Evolutionary conservation across 768 basidiomycete genomes (phyloP).

Genomic region (Phanerochaete sordida): DNA sequence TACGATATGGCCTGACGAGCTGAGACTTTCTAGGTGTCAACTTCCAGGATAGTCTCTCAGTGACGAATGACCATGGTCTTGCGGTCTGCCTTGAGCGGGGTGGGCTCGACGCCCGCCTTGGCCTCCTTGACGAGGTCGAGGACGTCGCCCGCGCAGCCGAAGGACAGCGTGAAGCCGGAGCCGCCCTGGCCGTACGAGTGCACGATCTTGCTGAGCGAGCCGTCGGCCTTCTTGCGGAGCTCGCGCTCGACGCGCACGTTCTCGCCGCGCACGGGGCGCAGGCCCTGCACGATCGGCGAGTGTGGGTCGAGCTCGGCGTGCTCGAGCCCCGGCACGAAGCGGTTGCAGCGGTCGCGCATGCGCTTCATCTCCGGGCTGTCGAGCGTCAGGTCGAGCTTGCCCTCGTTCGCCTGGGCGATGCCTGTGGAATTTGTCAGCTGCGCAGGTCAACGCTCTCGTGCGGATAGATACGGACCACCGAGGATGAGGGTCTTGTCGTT

Average conservation of each 20-base stretch:
- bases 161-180: conserved; percentile 19
- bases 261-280: conserved; percentile 13
- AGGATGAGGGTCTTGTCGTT: conserved; percentile 34
- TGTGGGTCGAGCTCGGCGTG: conserved; percentile 16
- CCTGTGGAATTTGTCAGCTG: neutral
- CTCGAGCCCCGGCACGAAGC: conserved; percentile 15
- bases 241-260: conserved; percentile 21
- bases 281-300: conserved; percentile 18
- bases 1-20: no score
- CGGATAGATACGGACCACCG: conserved; percentile 7
- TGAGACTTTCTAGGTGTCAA: no score
- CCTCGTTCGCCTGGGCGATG: conserved; percentile 17
- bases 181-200: conserved; percentile 23
- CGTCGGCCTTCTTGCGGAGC: conserved; percentile 9
- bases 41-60: neutral
- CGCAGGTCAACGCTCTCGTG: neutral
- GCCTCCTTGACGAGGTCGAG: conserved; percentile 15
- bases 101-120: conserved; percentile 10
- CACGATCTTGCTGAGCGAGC: conserved; percentile 15
- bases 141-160: conserved; percentile 21
- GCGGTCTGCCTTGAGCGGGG: conserved; percentile 6
- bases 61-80: neutral
- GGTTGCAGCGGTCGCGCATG: conserved; percentile 16
- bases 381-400: conserved; percentile 18
- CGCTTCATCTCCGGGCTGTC: conserved; percentile 16